A percentile compares a stretch with the other conserved stretches of the same genome.
Evolutionary conservation across 1,284 basidiomycete species (phyloP).

Genomic region (Gomphus sp.): DNA sequence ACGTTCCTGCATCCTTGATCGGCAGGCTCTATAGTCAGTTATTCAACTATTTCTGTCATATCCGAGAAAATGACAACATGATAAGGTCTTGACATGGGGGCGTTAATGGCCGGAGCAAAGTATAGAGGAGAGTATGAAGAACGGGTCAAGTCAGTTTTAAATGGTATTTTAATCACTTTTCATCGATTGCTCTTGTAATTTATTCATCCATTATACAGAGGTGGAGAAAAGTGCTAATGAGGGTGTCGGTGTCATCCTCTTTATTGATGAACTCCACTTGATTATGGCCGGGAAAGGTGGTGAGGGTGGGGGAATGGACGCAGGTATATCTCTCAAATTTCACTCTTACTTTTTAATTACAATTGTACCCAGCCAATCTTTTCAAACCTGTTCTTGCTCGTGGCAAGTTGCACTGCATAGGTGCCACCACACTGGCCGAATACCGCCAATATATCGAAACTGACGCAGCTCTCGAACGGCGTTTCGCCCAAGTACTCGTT

Average conservation of each 20-base stretch:
- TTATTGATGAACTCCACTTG: conserved; percentile 91
- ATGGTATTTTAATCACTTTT: conserved; percentile 18
- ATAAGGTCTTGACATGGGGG: conserved; percentile 77
- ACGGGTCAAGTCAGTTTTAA: conserved; percentile 86
- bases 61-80: neutral
- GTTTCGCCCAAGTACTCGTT: conserved; percentile 91
- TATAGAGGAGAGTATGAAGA: conserved; percentile 98
- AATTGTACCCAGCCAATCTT: conserved; percentile 52
- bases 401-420: conserved; percentile 85
- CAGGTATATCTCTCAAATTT: conserved; percentile 20
- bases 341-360: neutral
- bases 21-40: conserved; percentile 63
- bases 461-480: conserved; percentile 87
- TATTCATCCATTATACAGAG: conserved; percentile 34
- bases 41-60: neutral
- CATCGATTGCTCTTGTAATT: neutral
- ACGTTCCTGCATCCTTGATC: conserved; percentile 86
- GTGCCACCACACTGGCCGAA: conserved; percentile 90
- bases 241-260: conserved; percentile 82
- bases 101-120: conserved; percentile 92
- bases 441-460: conserved; percentile 96
- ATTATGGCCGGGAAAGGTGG: conserved; percentile 81
- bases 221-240: conserved; percentile 87
- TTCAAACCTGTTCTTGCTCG: conserved; percentile 88
- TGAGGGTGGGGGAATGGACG: conserved; percentile 76